These are phyloP conservation scores for Mycena olivaceomarginata DNA, from an alignment of 768 basidiomycete genomes.

Conservation along the genomic window DNA sequence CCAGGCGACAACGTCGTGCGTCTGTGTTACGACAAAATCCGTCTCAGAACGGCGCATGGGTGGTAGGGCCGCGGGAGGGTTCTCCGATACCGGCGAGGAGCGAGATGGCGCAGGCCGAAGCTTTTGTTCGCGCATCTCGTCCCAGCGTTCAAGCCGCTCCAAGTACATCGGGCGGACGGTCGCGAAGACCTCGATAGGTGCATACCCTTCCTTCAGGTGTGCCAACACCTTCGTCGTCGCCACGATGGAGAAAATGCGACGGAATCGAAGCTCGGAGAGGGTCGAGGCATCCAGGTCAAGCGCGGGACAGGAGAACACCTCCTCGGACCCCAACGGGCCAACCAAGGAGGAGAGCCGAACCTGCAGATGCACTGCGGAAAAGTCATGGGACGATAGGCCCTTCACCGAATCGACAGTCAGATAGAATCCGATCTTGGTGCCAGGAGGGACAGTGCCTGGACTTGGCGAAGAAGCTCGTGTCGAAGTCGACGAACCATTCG, in stretches of 20 bases:
- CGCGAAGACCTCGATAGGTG: conserved; percentile 94
- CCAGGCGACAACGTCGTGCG: conserved; percentile 94
- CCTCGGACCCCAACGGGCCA: conserved; percentile 84
- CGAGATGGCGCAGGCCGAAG: conserved; percentile 62
- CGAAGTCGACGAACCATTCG: conserved; percentile 76
- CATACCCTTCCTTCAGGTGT: conserved; percentile 86
- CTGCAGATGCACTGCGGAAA: conserved; percentile 90
- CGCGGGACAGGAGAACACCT: conserved; percentile 85
- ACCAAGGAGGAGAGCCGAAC: conserved; percentile 92
- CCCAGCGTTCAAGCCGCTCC: conserved; percentile 94
- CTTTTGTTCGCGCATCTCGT: conserved; percentile 91
- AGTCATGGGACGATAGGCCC: conserved; percentile 94
- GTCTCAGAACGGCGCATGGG: conserved; percentile 95
- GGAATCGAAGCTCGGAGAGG: conserved; percentile 88
- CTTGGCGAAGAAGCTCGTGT: conserved; percentile 87
- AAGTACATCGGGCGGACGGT: conserved; percentile 88
- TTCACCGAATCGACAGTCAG: conserved; percentile 91
- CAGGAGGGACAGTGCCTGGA: conserved; percentile 79
- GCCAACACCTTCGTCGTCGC: conserved; percentile 83
- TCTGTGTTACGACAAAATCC: conserved; percentile 91
- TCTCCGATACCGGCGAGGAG: conserved; percentile 60
- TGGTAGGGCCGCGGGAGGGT: conserved; percentile 66
- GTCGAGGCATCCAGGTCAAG: conserved; percentile 85
- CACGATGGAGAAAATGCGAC: conserved; percentile 87
- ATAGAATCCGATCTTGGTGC: conserved; percentile 90